A percentile compares a stretch with the other conserved stretches of the same genome.
Conservation (phyloP, 352 stramenopile species). For the Pythium chondricola region DNA sequence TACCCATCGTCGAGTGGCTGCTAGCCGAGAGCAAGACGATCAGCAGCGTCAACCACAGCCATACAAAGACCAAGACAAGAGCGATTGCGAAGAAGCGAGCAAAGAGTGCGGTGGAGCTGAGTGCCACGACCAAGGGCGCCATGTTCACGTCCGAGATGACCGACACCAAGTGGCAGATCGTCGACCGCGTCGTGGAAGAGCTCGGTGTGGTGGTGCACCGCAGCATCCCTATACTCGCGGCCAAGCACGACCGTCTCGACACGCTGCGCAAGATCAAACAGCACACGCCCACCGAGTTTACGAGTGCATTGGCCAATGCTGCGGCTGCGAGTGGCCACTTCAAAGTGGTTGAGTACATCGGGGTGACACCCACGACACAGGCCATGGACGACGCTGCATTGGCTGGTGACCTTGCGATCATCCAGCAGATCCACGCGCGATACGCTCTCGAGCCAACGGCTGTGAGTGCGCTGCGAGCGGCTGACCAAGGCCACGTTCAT, state of each 20-base stretch:
- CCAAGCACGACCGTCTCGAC: conserved; percentile 14
- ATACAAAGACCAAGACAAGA: conserved; percentile 1
- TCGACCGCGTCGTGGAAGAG: conserved; percentile 5
- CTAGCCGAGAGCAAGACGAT: conserved; percentile 5
- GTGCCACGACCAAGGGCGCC: conserved; percentile 4
- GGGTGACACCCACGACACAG: conserved; percentile 12
- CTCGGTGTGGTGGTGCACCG: conserved; percentile 9
- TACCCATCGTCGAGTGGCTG: conserved; percentile 18
- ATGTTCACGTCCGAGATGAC: background rate
- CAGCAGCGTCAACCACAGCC: background rate
- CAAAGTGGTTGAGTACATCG: conserved; percentile 11
- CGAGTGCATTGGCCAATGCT: background rate
- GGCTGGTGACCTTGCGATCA: conserved; percentile 21
- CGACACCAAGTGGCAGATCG: conserved; percentile 4
- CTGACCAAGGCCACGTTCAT: conserved; percentile 8
- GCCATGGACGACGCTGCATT: conserved; percentile 29
- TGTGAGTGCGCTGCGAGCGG: conserved; percentile 6
- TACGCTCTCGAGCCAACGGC: conserved; percentile 1
- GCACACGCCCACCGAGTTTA: background rate
- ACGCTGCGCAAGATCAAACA: conserved; percentile 16
- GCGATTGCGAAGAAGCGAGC: too few species aligned
- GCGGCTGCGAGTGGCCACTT: conserved; percentile 14
- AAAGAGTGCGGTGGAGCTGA: too few species aligned
- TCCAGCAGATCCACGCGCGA: conserved; percentile 1
- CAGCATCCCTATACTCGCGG: conserved; percentile 11